phyloP scores from a whole-genome alignment of 2,329 filamentous ascomycete species.

The Colletotrichum scovillei region DNA sequence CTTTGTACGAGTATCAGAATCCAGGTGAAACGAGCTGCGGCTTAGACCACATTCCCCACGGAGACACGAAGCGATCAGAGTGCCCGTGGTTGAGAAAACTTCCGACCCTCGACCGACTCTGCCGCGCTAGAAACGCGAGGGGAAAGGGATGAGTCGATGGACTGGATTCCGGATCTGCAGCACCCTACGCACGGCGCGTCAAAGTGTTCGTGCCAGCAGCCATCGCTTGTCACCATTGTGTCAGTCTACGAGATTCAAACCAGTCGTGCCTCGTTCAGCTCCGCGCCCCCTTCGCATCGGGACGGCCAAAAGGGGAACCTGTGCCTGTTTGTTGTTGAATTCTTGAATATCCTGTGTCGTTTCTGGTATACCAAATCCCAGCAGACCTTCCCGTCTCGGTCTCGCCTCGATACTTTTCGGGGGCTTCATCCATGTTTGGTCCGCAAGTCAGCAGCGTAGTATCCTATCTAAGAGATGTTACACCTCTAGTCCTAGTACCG shows the following conservation, averaged over 20 bases:
- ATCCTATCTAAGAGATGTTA: not conserved
- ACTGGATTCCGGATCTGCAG: not conserved
- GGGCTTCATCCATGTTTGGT: not conserved
- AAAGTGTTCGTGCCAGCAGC: constrained; percentile 20
- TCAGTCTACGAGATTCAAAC: not conserved
- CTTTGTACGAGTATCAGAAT: constrained; percentile 25
- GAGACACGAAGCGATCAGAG: not conserved
- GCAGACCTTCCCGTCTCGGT: not conserved
- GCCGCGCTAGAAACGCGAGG: constrained; percentile 23
- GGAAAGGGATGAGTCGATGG: not conserved
- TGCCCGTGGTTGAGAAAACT: not conserved
- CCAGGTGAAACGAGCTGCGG: constrained; percentile 25
- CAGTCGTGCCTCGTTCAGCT: not conserved
- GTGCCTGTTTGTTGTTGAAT: not conserved
- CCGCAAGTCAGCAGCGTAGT: not conserved
- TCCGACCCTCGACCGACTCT: constrained; percentile 21
- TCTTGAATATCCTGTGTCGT: not conserved
- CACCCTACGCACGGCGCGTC: constrained; percentile 26
- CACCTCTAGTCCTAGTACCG: not conserved
- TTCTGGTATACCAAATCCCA: constrained; percentile 15
- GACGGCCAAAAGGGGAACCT: constrained; percentile 16
- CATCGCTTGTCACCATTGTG: constrained; percentile 11
- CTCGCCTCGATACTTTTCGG: not conserved
- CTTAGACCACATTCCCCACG: not conserved
- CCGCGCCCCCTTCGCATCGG: constrained; percentile 19